Conservation (phyloP, 2,329 filamentous ascomycete species). For the Penicillium psychrosexuale region DNA sequence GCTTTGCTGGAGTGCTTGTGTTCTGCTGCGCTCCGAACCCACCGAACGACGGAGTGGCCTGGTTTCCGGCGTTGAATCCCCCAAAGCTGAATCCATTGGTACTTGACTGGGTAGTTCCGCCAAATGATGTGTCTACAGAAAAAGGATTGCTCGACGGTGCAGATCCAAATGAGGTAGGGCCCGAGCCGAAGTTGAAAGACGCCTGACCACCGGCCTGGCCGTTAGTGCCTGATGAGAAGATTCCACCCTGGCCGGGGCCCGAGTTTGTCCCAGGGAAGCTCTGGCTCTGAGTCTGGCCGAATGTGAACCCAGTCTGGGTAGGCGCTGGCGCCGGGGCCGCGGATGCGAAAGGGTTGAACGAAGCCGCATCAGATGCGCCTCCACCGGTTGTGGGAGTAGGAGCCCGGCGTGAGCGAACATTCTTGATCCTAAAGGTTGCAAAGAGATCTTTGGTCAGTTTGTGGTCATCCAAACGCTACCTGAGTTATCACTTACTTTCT, state of each 20-base stretch:
- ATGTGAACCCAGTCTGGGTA: conserved; percentile 15
- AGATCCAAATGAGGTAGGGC: conserved; percentile 4
- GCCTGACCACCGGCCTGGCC: conserved; percentile 5
- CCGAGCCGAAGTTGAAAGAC: conserved; percentile 18
- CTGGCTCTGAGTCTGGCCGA: conserved; percentile 23
- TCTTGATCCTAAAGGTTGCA: conserved; percentile 28
- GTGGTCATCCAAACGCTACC: neutral
- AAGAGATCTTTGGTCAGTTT: conserved; percentile 3
- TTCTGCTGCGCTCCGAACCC: conserved; percentile 14
- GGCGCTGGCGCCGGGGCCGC: conserved; percentile 13
- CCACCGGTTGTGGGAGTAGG: conserved; percentile 16
- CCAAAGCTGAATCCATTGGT: conserved; percentile 11
- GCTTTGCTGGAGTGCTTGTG: conserved; percentile 3
- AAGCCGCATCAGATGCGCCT: conserved; percentile 6
- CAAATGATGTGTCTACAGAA: conserved; percentile 9
- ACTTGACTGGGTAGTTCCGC: conserved; percentile 3
- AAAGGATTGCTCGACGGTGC: conserved; percentile 17
- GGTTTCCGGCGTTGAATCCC: conserved; percentile 5
- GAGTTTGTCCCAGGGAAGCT: conserved; percentile 23
- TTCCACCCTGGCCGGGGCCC: conserved; percentile 10
- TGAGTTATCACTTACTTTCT: conserved; percentile 51
- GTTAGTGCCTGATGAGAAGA: conserved; percentile 20
- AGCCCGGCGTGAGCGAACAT: conserved; percentile 20
- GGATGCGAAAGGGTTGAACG: conserved; percentile 11
- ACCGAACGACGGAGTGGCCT: conserved; percentile 11